Percentiles rank a stretch among this genome's conserved stretches.
These are phyloP conservation scores for Ascoidea asiatica DNA, from an alignment of 805 yeast species.

Conservation along the genomic window DNA sequence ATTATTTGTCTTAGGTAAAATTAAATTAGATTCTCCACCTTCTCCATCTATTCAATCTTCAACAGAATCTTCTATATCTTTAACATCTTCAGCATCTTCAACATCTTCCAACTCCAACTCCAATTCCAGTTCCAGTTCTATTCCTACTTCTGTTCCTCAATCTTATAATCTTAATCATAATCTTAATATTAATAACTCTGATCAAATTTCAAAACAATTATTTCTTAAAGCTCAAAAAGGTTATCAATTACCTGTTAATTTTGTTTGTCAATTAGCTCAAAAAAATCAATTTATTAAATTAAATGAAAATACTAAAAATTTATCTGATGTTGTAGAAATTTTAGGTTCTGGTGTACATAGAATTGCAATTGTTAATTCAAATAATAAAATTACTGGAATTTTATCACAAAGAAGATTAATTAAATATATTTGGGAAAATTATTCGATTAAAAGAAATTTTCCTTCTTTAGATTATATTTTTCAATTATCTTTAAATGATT, in stretches of 20 bases:
- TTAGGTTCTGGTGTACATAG: constrained; percentile 95
- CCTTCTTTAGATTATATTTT: constrained; percentile 67
- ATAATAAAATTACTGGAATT: constrained; percentile 59
- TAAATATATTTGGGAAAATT: constrained; percentile 81
- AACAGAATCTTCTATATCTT: constrained; percentile 9
- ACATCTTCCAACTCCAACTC: no score
- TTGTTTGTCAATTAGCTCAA: constrained; percentile 72
- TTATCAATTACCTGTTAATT: constrained; percentile 81
- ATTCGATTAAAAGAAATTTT: constrained; percentile 79
- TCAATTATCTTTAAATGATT: constrained; percentile 52
- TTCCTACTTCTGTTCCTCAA: constrained; percentile 10
- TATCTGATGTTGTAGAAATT: constrained; percentile 68
- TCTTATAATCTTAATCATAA: constrained; percentile 14
- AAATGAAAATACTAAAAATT: constrained; percentile 45
- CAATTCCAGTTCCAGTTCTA: no score
- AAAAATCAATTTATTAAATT: constrained; percentile 81
- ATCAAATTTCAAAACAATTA: constrained; percentile 24
- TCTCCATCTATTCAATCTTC: constrained; percentile 10
- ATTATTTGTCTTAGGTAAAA: constrained; percentile 69
- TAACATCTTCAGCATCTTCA: no score
- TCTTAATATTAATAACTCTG: constrained; percentile 20
- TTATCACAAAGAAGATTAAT: constrained; percentile 84
- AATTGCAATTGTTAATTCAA: constrained; percentile 57
- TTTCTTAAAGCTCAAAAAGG: constrained; percentile 66
- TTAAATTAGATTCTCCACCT: constrained; percentile 23